Evolutionary conservation across 2,329 filamentous ascomycete genomes (phyloP).

Genomic region (Aspergillus fischeri): DNA sequence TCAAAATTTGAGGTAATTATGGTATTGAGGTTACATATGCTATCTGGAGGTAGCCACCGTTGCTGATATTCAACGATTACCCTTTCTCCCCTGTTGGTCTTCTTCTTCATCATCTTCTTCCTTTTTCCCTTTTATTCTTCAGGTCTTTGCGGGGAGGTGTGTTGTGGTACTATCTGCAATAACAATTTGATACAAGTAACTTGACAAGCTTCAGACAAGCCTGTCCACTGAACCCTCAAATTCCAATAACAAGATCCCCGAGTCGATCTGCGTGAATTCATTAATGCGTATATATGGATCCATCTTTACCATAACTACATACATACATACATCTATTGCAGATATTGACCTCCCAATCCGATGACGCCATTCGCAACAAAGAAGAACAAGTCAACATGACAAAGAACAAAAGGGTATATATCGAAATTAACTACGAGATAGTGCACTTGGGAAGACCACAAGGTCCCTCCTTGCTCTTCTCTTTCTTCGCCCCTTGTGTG

Average conservation of each 20-base stretch:
- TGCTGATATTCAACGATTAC: background rate
- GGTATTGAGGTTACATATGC: slow-evolving; percentile 3
- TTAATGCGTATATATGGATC: background rate
- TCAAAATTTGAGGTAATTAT: background rate
- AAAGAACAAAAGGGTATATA: slow-evolving; percentile 7
- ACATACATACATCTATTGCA: background rate
- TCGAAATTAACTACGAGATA: slow-evolving; percentile 51
- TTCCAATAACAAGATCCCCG: background rate
- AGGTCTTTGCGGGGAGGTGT: no score
- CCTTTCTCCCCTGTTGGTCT: background rate
- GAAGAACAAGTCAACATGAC: slow-evolving; percentile 9
- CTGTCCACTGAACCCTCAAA: background rate
- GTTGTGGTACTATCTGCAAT: no score
- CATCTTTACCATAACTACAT: background rate
- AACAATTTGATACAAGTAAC: background rate
- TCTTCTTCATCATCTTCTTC: background rate
- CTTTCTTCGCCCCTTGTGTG: slow-evolving; percentile 41
- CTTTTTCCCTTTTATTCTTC: no score
- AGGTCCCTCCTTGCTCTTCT: slow-evolving; percentile 55
- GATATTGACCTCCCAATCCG: background rate
- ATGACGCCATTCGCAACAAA: slow-evolving; percentile 1
- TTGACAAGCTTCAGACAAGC: background rate
- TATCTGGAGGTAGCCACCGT: background rate
- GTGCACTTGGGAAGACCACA: slow-evolving; percentile 75
- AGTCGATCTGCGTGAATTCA: background rate